Evolutionary conservation across 345 rosid genomes (phyloP).

Genomic region (Salix dunnii): DNA sequence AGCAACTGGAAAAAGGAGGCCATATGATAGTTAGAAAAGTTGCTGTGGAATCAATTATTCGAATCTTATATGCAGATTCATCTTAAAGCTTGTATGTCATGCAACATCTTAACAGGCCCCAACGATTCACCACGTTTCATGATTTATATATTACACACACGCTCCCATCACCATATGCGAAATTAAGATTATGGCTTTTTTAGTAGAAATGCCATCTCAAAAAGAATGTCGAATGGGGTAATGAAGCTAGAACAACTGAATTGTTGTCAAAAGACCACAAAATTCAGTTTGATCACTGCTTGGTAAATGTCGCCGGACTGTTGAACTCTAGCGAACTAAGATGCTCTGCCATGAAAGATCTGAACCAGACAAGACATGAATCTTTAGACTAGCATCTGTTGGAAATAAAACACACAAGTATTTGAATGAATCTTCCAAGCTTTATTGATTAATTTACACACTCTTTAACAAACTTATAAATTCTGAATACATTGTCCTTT

Average conservation of each 20-base stretch:
- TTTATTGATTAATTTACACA: too few relatives aligned
- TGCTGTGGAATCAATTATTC: background rate
- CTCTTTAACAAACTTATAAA: too few relatives aligned
- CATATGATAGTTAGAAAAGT: background rate
- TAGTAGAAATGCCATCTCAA: background rate
- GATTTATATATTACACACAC: too few relatives aligned
- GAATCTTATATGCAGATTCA: background rate
- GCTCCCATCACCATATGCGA: background rate
- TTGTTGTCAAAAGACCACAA: background rate
- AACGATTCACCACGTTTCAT: too few relatives aligned
- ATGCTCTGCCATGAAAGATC: too few relatives aligned
- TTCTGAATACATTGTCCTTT: too few relatives aligned
- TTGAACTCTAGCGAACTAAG: background rate
- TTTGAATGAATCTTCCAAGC: too few relatives aligned
- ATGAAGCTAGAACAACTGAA: background rate
- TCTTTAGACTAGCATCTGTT: background rate
- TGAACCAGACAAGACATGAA: background rate
- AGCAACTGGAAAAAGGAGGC: conserved; percentile 40
- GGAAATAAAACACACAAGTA: too few relatives aligned
- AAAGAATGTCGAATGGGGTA: background rate
- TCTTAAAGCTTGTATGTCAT: too few relatives aligned
- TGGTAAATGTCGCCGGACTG: background rate
- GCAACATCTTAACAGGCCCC: too few relatives aligned
- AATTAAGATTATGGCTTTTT: background rate
- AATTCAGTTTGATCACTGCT: background rate